phyloP scores from a whole-genome alignment of 495 filamentous ascomycete genomes.

The Lophiostoma macrostomum region DNA sequence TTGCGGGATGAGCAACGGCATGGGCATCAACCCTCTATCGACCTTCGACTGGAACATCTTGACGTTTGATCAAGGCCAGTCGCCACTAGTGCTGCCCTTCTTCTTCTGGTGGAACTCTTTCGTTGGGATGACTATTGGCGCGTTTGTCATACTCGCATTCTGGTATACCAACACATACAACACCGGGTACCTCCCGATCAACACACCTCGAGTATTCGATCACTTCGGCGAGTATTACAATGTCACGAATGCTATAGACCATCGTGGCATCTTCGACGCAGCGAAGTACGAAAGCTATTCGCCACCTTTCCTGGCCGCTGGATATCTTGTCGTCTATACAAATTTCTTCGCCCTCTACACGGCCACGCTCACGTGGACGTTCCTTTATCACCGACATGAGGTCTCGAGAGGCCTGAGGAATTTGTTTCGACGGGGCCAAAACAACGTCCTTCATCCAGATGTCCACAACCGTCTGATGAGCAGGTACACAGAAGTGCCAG shows the following conservation, averaged over 20 bases:
- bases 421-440: constrained; percentile 57
- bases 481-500: constrained; percentile 16
- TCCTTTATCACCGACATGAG: constrained; percentile 63
- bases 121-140: constrained; percentile 56
- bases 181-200: constrained; percentile 48
- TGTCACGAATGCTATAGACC: constrained; percentile 49
- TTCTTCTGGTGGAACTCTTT: constrained; percentile 46
- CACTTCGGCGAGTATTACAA: constrained; percentile 59
- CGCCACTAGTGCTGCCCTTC: constrained; percentile 59
- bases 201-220: constrained; percentile 59
- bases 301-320: constrained; percentile 60
- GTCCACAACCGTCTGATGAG: constrained; percentile 46
- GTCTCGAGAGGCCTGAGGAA: constrained; percentile 61
- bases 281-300: constrained; percentile 59
- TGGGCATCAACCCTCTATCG: constrained; percentile 59
- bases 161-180: constrained; percentile 71
- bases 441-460: constrained; percentile 56
- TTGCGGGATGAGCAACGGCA: constrained; percentile 62
- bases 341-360: constrained; percentile 65
- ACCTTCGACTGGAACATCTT: constrained; percentile 68
- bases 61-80: constrained; percentile 54
- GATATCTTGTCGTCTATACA: too few relatives aligned
- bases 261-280: constrained; percentile 51
- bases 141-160: constrained; percentile 47
- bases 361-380: constrained; percentile 62